Evolutionary conservation across 2,329 filamentous ascomycete species (phyloP), one percentile per base, ranked within the genome.

Genomic region (Verticillium nonalfalfae): DNA sequence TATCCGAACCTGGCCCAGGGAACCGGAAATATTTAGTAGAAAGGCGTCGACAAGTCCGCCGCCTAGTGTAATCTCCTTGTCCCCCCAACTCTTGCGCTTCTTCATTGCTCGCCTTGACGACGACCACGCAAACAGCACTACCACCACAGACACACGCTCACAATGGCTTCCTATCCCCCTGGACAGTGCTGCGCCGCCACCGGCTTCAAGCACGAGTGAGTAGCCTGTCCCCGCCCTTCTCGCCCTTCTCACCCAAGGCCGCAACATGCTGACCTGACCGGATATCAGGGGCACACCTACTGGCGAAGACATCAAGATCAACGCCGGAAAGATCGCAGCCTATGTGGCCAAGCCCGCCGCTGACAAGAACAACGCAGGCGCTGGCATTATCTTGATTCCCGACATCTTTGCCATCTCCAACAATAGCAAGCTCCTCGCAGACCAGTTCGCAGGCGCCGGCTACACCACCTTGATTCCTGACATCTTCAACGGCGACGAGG

Each of bases 91-190:
- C 35, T 36, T 13, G 35, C 35, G 9, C 35, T 31, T 38, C 21
- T 18, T 57, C 14, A 21, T 26, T 21, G 50, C 15, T 10, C 35
- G 13, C 9, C 35, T 36, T 36, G 35, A 36, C 35, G 35, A 36
- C 39, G 21, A 5, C 21, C 10, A n/a, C 15, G 3, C 21, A 31
- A 36, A 54, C 4, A 55, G 55, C 14, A 54, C 14, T 7, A 6
- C 59, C 59, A 39, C 38, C 7, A 13, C 38, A 39, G 13, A 39
- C 26, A 31, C 26, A 45, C 15, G 59, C 18, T 57, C 59, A 68
- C 64, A 21, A 85, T 85, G 83, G 79, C 83, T 39, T 85, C 83
- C 3, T 76, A 83, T 67, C 76, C 78, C 60, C 81, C 82, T 13
- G 79, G 69, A 60, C 67, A 74, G 60, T 86, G 83, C 78, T 86